These are phyloP conservation scores for Corinectria fuckeliana DNA, from an alignment of 2,329 filamentous ascomycete genomes.

Conservation along the genomic window DNA sequence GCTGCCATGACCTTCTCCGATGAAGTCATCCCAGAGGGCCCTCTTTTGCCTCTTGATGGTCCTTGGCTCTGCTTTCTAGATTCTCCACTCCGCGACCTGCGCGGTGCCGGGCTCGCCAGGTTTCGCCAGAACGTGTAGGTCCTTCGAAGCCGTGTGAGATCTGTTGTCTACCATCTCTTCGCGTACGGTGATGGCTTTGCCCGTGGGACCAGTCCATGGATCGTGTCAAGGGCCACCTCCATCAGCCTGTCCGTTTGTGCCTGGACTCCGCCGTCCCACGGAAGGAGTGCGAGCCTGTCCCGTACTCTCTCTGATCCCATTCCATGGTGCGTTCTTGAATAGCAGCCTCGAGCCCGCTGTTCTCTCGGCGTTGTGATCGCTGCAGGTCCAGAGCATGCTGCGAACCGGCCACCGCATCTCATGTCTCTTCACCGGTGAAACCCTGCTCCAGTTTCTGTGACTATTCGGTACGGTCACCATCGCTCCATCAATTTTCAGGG, in stretches of 20 bases:
- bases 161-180: slow-evolving; percentile 12
- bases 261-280: not conserved
- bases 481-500: not conserved
- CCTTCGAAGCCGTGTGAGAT: slow-evolving; percentile 3
- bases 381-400: not conserved
- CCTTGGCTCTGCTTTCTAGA: slow-evolving; percentile 6
- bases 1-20: slow-evolving; percentile 27
- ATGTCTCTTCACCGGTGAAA: not conserved
- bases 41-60: slow-evolving; percentile 36
- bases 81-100: no score
- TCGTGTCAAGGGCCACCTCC: slow-evolving; percentile 12
- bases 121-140: slow-evolving; percentile 23
- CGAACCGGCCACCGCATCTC: not conserved
- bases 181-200: slow-evolving; percentile 12
- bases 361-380: slow-evolving; percentile 5
- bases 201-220: slow-evolving; percentile 4
- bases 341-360: slow-evolving; percentile 21
- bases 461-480: not conserved
- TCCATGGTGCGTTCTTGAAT: slow-evolving; percentile 35
- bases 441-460: not conserved
- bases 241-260: slow-evolving; percentile 11
- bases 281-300: not conserved
- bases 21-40: slow-evolving; percentile 32
- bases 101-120: slow-evolving; percentile 5
- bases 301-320: slow-evolving; percentile 6